Conservation (phyloP, 1,139 yeast species). For the Suhomyces ambrosiae region DNA sequence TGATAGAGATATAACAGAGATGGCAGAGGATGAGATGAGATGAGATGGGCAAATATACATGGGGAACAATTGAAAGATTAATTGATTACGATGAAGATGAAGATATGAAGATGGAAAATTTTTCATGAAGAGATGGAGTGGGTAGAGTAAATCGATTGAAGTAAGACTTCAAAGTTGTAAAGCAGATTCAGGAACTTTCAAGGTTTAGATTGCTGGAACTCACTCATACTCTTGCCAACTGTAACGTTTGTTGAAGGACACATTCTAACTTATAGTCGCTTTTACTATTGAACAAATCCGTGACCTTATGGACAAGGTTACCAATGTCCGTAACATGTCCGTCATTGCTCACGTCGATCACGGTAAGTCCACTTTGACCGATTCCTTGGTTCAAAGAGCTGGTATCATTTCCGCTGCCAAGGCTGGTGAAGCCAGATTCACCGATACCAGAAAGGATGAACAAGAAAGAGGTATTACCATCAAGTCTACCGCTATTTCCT, state of each 20-base stretch:
- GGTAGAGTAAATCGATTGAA: no score
- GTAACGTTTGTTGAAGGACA: no score
- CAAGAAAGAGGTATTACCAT: constrained; percentile 99
- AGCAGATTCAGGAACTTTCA: no score
- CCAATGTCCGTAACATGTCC: constrained; percentile 99
- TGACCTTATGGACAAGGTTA: constrained; percentile 98
- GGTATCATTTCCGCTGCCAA: constrained; percentile 99
- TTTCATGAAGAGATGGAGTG: neutral
- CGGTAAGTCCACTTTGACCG: constrained; percentile 99
- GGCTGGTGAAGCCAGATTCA: constrained; percentile 99
- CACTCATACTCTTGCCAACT: no score
- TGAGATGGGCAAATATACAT: no score
- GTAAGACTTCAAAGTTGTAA: no score
- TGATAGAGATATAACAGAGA: no score
- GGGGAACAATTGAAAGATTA: no score
- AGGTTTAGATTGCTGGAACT: no score
- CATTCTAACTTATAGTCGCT: constrained; percentile 55
- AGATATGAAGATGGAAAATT: neutral
- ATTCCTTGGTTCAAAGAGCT: constrained; percentile 97
- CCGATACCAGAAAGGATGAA: constrained; percentile 99
- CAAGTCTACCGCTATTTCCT: constrained; percentile 98
- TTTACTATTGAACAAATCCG: constrained; percentile 93
- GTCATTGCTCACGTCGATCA: constrained; percentile 99
- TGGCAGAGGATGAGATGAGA: no score
- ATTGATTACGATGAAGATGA: no score